A percentile compares a stretch with the other conserved stretches of the same genome.
Evolutionary conservation across 805 yeast species (phyloP).

Genomic region (Torulaspora quercuum): DNA sequence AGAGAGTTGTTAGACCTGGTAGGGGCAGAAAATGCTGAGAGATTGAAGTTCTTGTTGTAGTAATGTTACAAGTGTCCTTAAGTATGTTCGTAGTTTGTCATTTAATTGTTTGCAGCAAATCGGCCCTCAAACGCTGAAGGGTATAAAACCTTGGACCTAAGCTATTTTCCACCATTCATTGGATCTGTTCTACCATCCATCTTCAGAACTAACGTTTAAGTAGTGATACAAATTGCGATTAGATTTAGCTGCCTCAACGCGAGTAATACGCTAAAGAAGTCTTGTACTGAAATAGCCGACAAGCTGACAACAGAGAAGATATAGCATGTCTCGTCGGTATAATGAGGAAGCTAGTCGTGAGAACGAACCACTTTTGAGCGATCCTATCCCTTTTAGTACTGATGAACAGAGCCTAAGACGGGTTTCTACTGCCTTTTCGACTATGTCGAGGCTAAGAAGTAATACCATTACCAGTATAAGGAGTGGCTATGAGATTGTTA

Average conservation of each 20-base stretch:
- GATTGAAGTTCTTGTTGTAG: slow-evolving; percentile 39
- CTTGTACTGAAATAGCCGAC: too few species aligned
- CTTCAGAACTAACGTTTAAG: too few species aligned
- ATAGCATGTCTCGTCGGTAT: slow-evolving; percentile 6
- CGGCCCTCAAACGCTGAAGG: too few species aligned
- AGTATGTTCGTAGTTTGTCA: too few species aligned
- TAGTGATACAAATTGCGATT: too few species aligned
- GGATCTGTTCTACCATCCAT: too few species aligned
- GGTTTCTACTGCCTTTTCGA: slow-evolving; percentile 3
- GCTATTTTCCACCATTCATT: too few species aligned
- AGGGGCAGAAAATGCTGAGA: slow-evolving; percentile 39
- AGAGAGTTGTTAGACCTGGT: slow-evolving; percentile 37
- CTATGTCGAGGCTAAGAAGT: slow-evolving; percentile 26
- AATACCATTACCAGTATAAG: slow-evolving; percentile 32
- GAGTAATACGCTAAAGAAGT: slow-evolving; percentile 1
- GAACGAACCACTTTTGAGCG: slow-evolving; percentile 8
- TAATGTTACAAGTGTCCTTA: not conserved
- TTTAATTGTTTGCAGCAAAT: too few species aligned
- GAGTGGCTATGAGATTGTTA: slow-evolving; percentile 30
- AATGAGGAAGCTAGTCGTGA: slow-evolving; percentile 2
- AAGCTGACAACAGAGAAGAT: too few species aligned
- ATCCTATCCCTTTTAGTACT: slow-evolving; percentile 8
- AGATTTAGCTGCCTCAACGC: too few species aligned
- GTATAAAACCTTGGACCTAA: too few species aligned
- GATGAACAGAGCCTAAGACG: slow-evolving; percentile 4